Base-by-base conservation (phyloP, 2,329 filamentous ascomycete genomes). In the Fusarium heterosporum region DNA sequence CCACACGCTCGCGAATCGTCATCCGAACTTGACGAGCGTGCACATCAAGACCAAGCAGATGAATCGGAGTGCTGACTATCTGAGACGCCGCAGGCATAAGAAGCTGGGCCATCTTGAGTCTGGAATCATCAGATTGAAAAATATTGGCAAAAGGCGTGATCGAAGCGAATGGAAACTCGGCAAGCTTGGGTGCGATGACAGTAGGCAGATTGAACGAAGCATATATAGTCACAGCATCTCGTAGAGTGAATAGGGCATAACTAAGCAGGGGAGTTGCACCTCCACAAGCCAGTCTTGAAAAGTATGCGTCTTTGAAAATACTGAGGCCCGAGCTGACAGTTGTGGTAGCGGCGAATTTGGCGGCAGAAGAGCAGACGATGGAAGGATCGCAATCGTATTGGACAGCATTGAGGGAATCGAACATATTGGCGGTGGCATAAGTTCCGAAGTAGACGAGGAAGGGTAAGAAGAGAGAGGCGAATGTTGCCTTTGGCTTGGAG, bases 371-470 rank as follows among this genome's bases (percentile, higher is more conserved):
- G 45, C 69, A 73, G 9, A 70, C 58, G 3, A 69, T 40, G 16
- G 65, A 43, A 6, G 66, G 66, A 11, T 72, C 50, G 49, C 48
- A 63, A 29, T 58, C 58, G 52, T 69, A 55, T 19, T 59, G 48
- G 17, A 66, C 56, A 3, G 70, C 66, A 13, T 72, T 58, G 28
- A 73, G 62, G 6, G 70, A 69, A 26, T 73, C 71, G 38, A 73
- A 72, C 39, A 72, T 51, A 50, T 73, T 73, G 42, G 71, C 69
- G 1, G 71, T 73, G 3, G 71, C 71, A 28, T 72, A 73, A 26
- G 71, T 73, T 42, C 71, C 71, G 39, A 73, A 73, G 40, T 73
- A 73, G 48, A 73, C 71, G 10, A 73, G 69, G 19, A 72, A 70
- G 1, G 71, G 71, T 28, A 73, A 56, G 32, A 72, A 64, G 28